Evolutionary conservation across 805 yeast species (phyloP), one percentile per base, ranked within the genome.

Genomic region (Metschnikowia borealis): DNA sequence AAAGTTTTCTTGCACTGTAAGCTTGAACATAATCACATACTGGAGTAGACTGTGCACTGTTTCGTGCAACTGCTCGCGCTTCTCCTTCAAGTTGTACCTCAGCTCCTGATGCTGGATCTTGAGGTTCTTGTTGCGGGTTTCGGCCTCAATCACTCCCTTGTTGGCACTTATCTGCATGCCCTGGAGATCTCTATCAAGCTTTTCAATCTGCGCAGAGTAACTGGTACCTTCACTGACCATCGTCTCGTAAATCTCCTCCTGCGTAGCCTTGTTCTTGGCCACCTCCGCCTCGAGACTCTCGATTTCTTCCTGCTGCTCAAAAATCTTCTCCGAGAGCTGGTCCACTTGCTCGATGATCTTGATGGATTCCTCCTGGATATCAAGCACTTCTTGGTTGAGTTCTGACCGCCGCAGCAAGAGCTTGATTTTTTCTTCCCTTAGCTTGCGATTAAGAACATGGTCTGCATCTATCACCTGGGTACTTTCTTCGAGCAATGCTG

Each of bases 141-240:
- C 71, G 42, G 81, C 66, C 55, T 78, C 79, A 5, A 78, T 65
- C 46, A 76, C 64, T 42, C 78, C 81, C 51, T 79, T 81, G 51
- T 78, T 75, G 13, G 79, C 72, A 37, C 71, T 69, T 18, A 73
- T 70, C 51, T 78, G 75, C 62, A 79, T 70, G 11, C 71, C 58
- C 45, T 77, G 77, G 44, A 85, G 64, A 50, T 83, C 86, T 35
- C 80, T 73, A 54, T 83, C 87, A 48, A 82, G 64, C 60, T 78
- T 77, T 62, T 85, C 91, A 46, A 83, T 77, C 61, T 85, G 86
- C n/a, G 83, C 78, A 47, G 80, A 77, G 50, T 81, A 78, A 37
- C 79, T 67, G 35, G 77, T 71, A 26, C 77, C 68, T 54, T 82
- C 82, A 56, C 79, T 70, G 40, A 74, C 68, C 81, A 79, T 75